Conservation (phyloP, 1,284 basidiomycete species). For the Apiotrichum brassicae region DNA sequence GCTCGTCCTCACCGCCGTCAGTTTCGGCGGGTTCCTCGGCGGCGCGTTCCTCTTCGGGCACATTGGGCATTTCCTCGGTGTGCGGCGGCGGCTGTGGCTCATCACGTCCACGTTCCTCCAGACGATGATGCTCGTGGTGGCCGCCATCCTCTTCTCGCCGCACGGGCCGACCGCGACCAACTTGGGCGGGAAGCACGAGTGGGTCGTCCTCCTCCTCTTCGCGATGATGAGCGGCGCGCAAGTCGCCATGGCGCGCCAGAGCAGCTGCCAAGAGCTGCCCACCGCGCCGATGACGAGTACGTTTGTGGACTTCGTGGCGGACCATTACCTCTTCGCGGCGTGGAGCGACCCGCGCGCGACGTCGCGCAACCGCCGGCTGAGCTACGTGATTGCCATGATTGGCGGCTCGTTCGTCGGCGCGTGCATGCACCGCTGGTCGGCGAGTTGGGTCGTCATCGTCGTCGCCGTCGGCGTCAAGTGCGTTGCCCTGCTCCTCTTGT, state of each 20-base stretch:
- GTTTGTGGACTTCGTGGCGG: slow-evolving; percentile 43
- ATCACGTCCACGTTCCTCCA: slow-evolving; percentile 27
- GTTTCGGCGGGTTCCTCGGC: slow-evolving; percentile 34
- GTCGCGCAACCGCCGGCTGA: slow-evolving; percentile 34
- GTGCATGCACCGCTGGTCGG: slow-evolving; percentile 29
- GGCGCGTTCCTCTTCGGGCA: slow-evolving; percentile 38
- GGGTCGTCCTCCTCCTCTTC: slow-evolving; percentile 37
- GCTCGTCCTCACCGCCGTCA: slow-evolving; percentile 33
- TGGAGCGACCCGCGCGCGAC: slow-evolving; percentile 24
- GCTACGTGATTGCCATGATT: slow-evolving; percentile 38
- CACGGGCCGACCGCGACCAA: slow-evolving; percentile 20
- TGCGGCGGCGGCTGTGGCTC: slow-evolving; percentile 36
- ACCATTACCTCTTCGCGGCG: slow-evolving; percentile 33
- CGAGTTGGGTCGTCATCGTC: slow-evolving; percentile 35
- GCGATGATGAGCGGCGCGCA: slow-evolving; percentile 43
- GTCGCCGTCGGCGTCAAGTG: slow-evolving; percentile 33
- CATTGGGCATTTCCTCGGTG: slow-evolving; percentile 36
- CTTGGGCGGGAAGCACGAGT: slow-evolving; percentile 30
- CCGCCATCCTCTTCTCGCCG: slow-evolving; percentile 33
- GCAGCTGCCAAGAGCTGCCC: slow-evolving; percentile 30
- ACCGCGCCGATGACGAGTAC: slow-evolving; percentile 42
- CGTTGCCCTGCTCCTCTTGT: slow-evolving; percentile 19
- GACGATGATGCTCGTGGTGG: slow-evolving; percentile 23
- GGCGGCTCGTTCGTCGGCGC: slow-evolving; percentile 38
- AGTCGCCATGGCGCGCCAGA: slow-evolving; percentile 41